phyloP scores from a whole-genome alignment of 805 yeast species.

The Ogataea ramenticola region DNA sequence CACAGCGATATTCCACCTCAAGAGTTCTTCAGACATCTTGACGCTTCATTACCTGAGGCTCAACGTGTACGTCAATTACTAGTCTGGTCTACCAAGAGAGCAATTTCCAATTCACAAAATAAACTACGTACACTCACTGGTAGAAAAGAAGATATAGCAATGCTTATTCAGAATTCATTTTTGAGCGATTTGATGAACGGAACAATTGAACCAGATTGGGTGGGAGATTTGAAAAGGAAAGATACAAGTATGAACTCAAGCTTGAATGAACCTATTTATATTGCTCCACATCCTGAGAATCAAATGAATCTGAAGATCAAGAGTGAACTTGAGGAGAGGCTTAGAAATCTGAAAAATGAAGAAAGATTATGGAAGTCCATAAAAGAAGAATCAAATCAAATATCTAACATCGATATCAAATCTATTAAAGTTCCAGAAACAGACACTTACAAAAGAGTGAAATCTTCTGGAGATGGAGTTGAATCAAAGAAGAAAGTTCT shows the following conservation, averaged over 20 bases:
- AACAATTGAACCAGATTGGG: slow-evolving; percentile 59
- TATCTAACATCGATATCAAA: neutral
- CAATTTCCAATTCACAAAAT: slow-evolving; percentile 14
- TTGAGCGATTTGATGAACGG: slow-evolving; percentile 54
- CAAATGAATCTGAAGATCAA: slow-evolving; percentile 41
- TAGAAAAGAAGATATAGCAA: slow-evolving; percentile 41
- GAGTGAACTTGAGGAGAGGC: slow-evolving; percentile 35
- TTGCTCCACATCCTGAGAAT: slow-evolving; percentile 57
- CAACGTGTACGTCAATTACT: slow-evolving; percentile 64
- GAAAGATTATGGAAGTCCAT: slow-evolving; percentile 34
- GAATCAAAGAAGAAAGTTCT: neutral
- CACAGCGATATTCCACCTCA: slow-evolving; percentile 49
- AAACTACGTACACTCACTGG: slow-evolving; percentile 10
- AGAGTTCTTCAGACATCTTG: slow-evolving; percentile 57
- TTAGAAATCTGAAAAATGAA: slow-evolving; percentile 37
- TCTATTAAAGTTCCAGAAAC: slow-evolving; percentile 8
- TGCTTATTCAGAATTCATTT: slow-evolving; percentile 57
- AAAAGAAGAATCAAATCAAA: neutral
- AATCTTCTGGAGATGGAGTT: slow-evolving; percentile 6
- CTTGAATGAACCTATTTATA: slow-evolving; percentile 23
- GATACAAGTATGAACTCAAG: slow-evolving; percentile 13
- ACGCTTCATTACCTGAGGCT: slow-evolving; percentile 59
- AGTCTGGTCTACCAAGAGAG: slow-evolving; percentile 57
- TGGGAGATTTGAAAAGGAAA: slow-evolving; percentile 16
- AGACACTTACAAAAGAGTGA: slow-evolving; percentile 2